Evolutionary conservation across 179 eudicot species (phyloP).

Genomic region (Silene noctiflora): DNA sequence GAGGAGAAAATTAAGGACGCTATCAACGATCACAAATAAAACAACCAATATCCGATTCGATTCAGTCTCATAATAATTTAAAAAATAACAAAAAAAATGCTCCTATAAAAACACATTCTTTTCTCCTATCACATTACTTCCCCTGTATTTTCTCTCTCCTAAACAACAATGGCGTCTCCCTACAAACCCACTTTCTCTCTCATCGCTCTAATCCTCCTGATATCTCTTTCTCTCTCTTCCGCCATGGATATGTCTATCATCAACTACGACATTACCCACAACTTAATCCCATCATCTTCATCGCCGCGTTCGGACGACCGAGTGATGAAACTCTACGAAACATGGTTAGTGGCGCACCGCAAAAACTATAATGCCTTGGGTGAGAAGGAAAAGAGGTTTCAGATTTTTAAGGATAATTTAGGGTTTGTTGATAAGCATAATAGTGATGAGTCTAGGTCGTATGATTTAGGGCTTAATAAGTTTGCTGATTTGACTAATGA

Average conservation of each 20-base stretch:
- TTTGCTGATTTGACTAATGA: conserved; percentile 75
- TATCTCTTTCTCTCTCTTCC: conserved; percentile 32
- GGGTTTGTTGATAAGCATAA: conserved; percentile 66
- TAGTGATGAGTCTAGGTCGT: conserved; percentile 32
- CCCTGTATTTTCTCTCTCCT: background rate
- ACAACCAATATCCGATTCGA: too few species aligned
- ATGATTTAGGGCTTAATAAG: conserved; percentile 59
- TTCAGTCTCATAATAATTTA: too few species aligned
- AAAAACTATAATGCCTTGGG: conserved; percentile 58
- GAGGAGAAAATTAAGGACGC: too few species aligned
- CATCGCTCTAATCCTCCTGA: conserved; percentile 11
- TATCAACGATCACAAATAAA: too few species aligned
- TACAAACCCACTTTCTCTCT: conserved; percentile 4
- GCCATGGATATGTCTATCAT: conserved; percentile 69
- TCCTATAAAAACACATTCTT: conserved; percentile 1
- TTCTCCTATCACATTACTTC: background rate
- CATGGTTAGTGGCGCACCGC: conserved; percentile 51
- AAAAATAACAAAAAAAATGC: background rate
- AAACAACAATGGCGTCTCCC: conserved; percentile 26
- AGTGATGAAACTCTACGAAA: conserved; percentile 40
- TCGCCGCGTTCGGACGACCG: conserved; percentile 34
- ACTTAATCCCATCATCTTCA: background rate
- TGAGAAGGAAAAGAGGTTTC: conserved; percentile 57
- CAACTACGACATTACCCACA: conserved; percentile 46
- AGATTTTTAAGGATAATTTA: conserved; percentile 61